Evolutionary conservation across 495 filamentous ascomycete genomes (phyloP).

Genomic region (Cercophora sp.): DNA sequence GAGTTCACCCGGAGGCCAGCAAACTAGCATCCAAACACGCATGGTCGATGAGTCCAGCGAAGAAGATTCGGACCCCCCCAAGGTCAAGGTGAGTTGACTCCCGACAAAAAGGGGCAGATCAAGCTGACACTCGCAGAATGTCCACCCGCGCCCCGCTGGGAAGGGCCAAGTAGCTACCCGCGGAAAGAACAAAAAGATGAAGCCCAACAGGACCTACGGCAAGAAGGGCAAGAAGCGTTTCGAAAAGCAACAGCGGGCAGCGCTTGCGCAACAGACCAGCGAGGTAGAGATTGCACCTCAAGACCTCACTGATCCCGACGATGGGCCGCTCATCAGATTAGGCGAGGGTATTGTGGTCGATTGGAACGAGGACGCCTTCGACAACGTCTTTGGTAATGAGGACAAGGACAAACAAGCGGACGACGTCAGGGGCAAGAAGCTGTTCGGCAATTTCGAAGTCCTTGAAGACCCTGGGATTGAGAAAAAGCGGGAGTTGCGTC

Average conservation of each 20-base stretch:
- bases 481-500: constrained; percentile 54
- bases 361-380: constrained; percentile 64
- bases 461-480: constrained; percentile 65
- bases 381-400: constrained; percentile 55
- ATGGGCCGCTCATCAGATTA: constrained; percentile 64
- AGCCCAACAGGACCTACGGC: constrained; percentile 31
- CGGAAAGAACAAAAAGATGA: constrained; percentile 35
- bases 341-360: constrained; percentile 83
- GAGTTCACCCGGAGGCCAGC: constrained; percentile 10
- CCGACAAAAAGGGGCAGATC: neutral
- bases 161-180: constrained; percentile 21
- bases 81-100: constrained; percentile 26
- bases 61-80: constrained; percentile 35
- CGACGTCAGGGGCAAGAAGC: constrained; percentile 37
- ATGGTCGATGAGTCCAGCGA: constrained; percentile 54
- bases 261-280: constrained; percentile 27
- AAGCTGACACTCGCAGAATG: constrained; percentile 3
- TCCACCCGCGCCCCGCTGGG: constrained; percentile 1
- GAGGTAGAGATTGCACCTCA: constrained; percentile 13
- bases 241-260: constrained; percentile 29
- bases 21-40: constrained; percentile 30
- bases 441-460: constrained; percentile 45
- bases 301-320: constrained; percentile 31
- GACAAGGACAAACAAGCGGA: constrained; percentile 39
- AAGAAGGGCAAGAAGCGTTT: constrained; percentile 35